Evolutionary conservation across 495 filamentous ascomycete species (phyloP).

Genomic region (Pseudomonodictys pantanalensis): DNA sequence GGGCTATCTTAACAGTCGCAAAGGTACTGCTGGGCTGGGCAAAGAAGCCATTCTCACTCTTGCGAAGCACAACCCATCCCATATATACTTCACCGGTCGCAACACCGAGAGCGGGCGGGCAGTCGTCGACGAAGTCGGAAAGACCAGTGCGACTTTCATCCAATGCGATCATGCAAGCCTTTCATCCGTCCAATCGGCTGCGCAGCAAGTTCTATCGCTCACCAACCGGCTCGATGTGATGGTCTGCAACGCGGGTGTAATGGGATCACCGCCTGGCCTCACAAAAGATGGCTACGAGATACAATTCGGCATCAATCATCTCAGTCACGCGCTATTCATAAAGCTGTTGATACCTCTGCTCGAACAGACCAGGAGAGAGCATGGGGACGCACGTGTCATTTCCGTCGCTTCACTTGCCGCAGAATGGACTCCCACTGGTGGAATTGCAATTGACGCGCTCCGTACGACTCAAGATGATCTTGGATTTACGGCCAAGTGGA

Average conservation of each 20-base stretch:
- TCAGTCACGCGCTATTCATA: constrained; percentile 15
- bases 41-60: constrained; percentile 5
- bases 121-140: not conserved
- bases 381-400: not conserved
- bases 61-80: constrained; percentile 21
- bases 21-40: constrained; percentile 20
- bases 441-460: too few species aligned
- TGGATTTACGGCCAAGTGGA: too few species aligned
- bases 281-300: constrained; percentile 21
- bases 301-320: constrained; percentile 20
- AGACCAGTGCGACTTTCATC: not conserved
- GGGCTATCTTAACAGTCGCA: not conserved
- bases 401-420: too few species aligned
- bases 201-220: not conserved
- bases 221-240: constrained; percentile 7
- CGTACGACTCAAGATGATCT: too few species aligned
- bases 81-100: constrained; percentile 12
- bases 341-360: constrained; percentile 13
- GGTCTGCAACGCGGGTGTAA: constrained; percentile 22
- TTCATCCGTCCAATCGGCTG: constrained; percentile 4
- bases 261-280: not conserved
- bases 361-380: not conserved
- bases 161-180: constrained; percentile 11
- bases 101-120: not conserved
- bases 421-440: too few species aligned